Evolutionary conservation across 345 rosid species (phyloP), one percentile per base, ranked within the genome.

Genomic region (Eucalyptus dawsonii): DNA sequence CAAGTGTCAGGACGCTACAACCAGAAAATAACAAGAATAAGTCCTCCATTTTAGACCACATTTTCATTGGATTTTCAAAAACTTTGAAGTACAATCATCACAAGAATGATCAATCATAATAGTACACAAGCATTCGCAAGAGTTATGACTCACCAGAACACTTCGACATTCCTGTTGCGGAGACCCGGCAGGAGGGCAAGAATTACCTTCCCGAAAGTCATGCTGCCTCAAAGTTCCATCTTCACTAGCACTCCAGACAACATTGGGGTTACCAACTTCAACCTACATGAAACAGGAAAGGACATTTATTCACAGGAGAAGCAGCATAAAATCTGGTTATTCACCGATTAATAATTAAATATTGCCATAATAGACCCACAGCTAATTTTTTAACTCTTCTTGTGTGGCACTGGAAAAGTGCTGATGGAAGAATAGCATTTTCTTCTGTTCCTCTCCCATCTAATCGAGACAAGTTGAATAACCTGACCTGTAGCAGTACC

Each of bases 221-320:
- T 98, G 99, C 90, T 98, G 99, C 91, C 98, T 93, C 88, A 98
- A 92, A 85, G 99, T 98, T 90, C 99, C 99, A 94, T 98, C 99
- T 94, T 98, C 99, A 93, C 99, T 97, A 56, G 99, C 98, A 93
- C 99, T n/a, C 99, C 99, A 97, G 34, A 98, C 96, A 89, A 98
- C 96, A 93, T 97, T 94, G 56, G 99, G 99, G 88, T 98, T 98
- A 56, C 98, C 99, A 89, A 93, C 94, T 92, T 98, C 99, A 89
- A 98, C 98, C 99, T 98, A 76, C 47, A 24, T 37, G 85, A 88
- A 65, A 40, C 40, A 69, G 51, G 87, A 72, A 37, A 67, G 92
- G 49, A 91, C 90, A 76, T 40, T 76, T 76, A 76, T 76, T 22
- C 88, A 86, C 62, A 50, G 29, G 47, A 51, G 50, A 51, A 14